These are phyloP conservation scores for Rhizophagus prolifer DNA, from an alignment of 192 early-diverging fungal genomes.

Conservation along the genomic window DNA sequence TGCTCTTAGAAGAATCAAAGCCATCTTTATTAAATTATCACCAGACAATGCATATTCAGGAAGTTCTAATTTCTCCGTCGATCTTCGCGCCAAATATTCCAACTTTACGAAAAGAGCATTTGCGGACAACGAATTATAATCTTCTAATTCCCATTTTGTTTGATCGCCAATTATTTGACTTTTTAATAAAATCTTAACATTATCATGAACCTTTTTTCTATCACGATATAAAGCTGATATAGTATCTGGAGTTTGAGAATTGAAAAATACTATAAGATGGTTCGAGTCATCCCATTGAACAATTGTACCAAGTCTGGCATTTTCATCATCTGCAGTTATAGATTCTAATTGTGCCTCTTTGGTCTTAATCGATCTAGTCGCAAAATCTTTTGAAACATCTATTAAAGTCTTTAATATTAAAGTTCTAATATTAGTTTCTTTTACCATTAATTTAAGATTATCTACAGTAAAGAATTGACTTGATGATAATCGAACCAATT, in stretches of 20 bases:
- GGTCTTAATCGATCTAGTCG: conserved; percentile 4
- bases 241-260: background rate
- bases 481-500: conserved; percentile 32
- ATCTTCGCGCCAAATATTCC: conserved; percentile 21
- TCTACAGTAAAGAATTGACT: conserved; percentile 28
- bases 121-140: conserved; percentile 3
- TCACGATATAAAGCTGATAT: conserved; percentile 12
- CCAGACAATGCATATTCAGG: background rate
- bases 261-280: conserved; percentile 20
- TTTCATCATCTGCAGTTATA: background rate
- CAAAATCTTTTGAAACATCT: conserved; percentile 18
- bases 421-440: conserved; percentile 15
- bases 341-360: background rate
- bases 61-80: background rate
- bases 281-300: background rate
- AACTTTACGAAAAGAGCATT: background rate
- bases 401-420: conserved; percentile 20
- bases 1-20: background rate
- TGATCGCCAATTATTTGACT: background rate
- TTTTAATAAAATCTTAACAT: background rate
- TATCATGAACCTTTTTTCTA: background rate
- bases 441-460: conserved; percentile 28
- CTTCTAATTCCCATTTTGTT: conserved; percentile 1
- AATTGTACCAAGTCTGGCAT: background rate
- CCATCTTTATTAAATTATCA: conserved; percentile 28